Evolutionary conservation across 1,139 yeast genomes (phyloP).

Genomic region (Blastobotrys niveus): DNA sequence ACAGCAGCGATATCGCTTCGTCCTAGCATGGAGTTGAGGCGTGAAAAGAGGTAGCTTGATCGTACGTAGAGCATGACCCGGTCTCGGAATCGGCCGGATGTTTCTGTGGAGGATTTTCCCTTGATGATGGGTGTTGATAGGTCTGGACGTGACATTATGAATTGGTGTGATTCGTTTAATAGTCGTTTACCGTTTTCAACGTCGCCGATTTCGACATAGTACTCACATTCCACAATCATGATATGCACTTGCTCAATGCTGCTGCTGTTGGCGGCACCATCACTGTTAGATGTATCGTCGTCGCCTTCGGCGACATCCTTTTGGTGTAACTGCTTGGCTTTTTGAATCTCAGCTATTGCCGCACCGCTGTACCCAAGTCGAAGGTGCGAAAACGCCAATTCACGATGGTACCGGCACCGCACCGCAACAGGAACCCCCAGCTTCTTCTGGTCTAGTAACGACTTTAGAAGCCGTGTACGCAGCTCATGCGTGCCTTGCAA

Average conservation of each 20-base stretch:
- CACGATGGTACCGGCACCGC: conserved; percentile 2
- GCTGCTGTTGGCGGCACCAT: background rate
- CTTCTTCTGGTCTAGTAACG: background rate
- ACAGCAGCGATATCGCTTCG: conserved; percentile 19
- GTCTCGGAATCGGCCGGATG: conserved; percentile 19
- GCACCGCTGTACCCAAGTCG: conserved; percentile 21
- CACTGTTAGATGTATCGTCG: too few relatives aligned
- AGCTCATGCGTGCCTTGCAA: conserved; percentile 23
- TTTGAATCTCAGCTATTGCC: conserved; percentile 16
- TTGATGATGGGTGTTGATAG: conserved; percentile 9
- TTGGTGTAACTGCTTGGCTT: background rate
- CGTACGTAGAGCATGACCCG: conserved; percentile 19
- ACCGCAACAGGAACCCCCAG: background rate
- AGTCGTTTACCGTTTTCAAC: conserved; percentile 11
- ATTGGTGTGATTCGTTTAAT: conserved; percentile 12
- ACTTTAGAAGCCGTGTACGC: conserved; percentile 16
- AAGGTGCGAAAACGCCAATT: conserved; percentile 14
- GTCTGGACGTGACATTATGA: conserved; percentile 12
- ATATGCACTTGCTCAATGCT: conserved; percentile 6
- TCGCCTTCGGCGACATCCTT: background rate
- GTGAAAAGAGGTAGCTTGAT: conserved; percentile 17
- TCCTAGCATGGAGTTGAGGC: conserved; percentile 16
- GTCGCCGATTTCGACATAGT: conserved; percentile 15
- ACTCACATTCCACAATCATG: conserved; percentile 17
- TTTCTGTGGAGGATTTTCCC: conserved; percentile 19